These are phyloP conservation scores for Pythium dissimile DNA, from an alignment of 352 stramenopile genomes.

Conservation along the genomic window DNA sequence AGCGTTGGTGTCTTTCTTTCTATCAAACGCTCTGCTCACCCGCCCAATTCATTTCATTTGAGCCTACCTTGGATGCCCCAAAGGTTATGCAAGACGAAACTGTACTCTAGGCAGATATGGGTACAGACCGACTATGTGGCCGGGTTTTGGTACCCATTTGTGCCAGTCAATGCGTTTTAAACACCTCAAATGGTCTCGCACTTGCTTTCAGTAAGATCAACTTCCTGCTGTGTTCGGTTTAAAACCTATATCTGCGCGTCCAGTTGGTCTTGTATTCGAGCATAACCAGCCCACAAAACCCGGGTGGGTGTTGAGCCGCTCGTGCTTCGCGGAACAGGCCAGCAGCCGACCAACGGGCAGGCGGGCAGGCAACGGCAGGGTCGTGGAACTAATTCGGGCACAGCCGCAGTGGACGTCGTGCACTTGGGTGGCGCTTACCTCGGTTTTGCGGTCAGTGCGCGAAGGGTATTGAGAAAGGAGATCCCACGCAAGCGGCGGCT, in stretches of 20 bases:
- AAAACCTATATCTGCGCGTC: not conserved
- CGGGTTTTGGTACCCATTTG: not conserved
- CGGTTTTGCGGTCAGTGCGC: conserved; percentile 16
- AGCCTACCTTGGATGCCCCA: not conserved
- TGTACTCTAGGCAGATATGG: conserved; percentile 21
- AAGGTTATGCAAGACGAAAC: conserved; percentile 20
- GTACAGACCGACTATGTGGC: conserved; percentile 5
- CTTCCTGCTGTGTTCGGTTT: not conserved
- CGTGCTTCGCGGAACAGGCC: not conserved
- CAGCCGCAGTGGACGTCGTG: not conserved
- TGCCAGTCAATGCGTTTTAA: conserved; percentile 1
- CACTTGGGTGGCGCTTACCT: conserved; percentile 4
- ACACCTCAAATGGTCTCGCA: not conserved
- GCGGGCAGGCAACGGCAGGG: too few relatives aligned
- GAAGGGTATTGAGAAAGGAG: conserved; percentile 28
- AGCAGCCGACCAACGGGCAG: conserved; percentile 1
- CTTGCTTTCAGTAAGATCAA: conserved; percentile 12
- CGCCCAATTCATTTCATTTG: too few relatives aligned
- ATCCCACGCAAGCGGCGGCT: conserved; percentile 12
- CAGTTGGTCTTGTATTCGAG: conserved; percentile 2
- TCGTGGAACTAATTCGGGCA: conserved; percentile 4
- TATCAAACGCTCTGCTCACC: too few relatives aligned
- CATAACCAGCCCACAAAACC: conserved; percentile 8
- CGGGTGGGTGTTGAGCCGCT: not conserved
- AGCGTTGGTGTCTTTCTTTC: too few relatives aligned